Percentiles rank a stretch among this genome's conserved stretches.
Conservation (phyloP, 2,329 filamentous ascomycete species). For the Paracamarosporium sp. region DNA sequence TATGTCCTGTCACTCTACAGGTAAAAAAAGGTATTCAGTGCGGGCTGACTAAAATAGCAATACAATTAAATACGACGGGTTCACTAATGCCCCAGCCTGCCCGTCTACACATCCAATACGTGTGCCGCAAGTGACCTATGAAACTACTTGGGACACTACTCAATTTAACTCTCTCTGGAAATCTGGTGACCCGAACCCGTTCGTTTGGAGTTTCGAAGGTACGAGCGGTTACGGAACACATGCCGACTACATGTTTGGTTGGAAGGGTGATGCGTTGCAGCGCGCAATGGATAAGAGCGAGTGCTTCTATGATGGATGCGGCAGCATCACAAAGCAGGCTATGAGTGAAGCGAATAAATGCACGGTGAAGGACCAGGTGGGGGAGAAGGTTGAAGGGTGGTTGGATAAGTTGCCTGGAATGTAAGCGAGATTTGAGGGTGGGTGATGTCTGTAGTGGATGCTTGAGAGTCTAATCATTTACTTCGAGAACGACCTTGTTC, state of each 20-base stretch:
- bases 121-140: conserved; percentile 31
- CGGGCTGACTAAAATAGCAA: conserved; percentile 52
- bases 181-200: conserved; percentile 17
- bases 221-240: conserved; percentile 23
- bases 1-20: conserved; percentile 57
- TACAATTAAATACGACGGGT: conserved; percentile 25
- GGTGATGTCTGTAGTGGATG: neutral
- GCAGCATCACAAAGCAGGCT: conserved; percentile 30
- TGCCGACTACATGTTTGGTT: conserved; percentile 33
- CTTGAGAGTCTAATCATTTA: neutral
- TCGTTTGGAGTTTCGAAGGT: conserved; percentile 23
- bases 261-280: conserved; percentile 24
- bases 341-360: conserved; percentile 29
- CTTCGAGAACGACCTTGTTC: neutral
- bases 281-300: conserved; percentile 25
- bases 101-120: conserved; percentile 29
- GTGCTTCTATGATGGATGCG: conserved; percentile 27
- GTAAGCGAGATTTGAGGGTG: conserved; percentile 5
- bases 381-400: conserved; percentile 23
- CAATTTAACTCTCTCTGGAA: conserved; percentile 34
- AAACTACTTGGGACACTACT: conserved; percentile 31
- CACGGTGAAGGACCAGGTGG: conserved; percentile 27
- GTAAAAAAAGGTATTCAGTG: too few species aligned
- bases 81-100: conserved; percentile 29
- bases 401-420: conserved; percentile 11